Evolutionary conservation across 2,329 filamentous ascomycete genomes (phyloP), one percentile per base, ranked within the genome.

Genomic region (Setomelanomma holmii): DNA sequence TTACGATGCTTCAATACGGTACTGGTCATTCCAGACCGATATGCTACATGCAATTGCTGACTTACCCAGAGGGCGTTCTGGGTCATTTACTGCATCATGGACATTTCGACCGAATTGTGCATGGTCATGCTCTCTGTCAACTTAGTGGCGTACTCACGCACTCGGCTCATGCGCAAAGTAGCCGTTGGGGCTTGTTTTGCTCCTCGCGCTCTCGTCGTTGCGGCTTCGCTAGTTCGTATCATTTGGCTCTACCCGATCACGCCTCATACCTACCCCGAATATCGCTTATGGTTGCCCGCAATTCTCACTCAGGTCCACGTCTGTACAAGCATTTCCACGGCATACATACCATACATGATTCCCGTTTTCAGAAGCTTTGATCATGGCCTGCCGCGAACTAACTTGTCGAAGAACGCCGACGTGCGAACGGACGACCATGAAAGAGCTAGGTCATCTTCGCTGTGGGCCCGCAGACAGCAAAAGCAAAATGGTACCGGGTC

Each of bases 321-420:
- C 1, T 71, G 64, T 35, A 42, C 66, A 4, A 66, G 62, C 35
- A 67, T 74, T 21, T 60, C 57, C 6, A 74, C 71, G 6, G 70
- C 68, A 23, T 70, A 69, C 44, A 68, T 74, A 24, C 71, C 68
- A 4, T 72, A 68, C 40, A 67, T 74, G 61, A 60, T 69, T 5
- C 65, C 66, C 1, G 67, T 67, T 40, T 68, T 72, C 41, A 63
- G 61, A 27, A 53, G 53, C 20, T 24, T 65, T 0, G 64, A 68
- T 14, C 49, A 55, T 2, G 60, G 50, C 4, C 42, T 62, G 8
- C 58, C 58, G 40, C 54, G 60, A 34, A 51, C 56, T 10, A 49
- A 60, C 7, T 54, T 56, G 20, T 43, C 55, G 1, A 55, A 53
- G 34, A 63, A 58, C 12, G 35, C 48, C 17, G 51, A 53, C 19